phyloP scores from a whole-genome alignment of 352 stramenopile genomes.

The Elongisporangium senticosum region DNA sequence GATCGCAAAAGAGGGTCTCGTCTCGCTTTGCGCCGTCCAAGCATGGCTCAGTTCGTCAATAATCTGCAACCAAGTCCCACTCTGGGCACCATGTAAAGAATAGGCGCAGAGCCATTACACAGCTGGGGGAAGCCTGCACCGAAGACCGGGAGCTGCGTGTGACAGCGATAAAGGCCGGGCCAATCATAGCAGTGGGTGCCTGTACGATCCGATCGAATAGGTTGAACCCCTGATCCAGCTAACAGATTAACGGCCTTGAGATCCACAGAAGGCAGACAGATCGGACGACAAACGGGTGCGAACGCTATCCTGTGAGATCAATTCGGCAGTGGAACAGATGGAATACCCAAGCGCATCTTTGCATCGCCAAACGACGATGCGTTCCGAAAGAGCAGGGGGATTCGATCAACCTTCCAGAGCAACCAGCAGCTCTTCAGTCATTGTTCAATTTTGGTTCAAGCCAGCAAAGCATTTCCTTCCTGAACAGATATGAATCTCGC shows the following conservation, averaged over 20 bases:
- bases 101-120: neutral
- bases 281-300: neutral
- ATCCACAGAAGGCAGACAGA: neutral
- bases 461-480: neutral
- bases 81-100: neutral
- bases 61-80: neutral
- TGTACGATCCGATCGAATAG: neutral
- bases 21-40: neutral
- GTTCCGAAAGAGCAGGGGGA: neutral
- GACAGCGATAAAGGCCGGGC: neutral
- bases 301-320: neutral
- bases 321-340: neutral
- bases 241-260: neutral
- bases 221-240: neutral
- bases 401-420: neutral
- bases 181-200: neutral
- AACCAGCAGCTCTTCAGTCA: neutral
- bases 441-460: neutral
- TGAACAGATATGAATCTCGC: neutral
- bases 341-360: neutral
- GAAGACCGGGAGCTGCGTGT: neutral
- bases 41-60: neutral
- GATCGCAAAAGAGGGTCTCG: neutral
- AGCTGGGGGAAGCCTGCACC: neutral
- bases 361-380: neutral